A percentile compares a stretch with the other conserved stretches of the same genome.
phyloP scores from a whole-genome alignment of 495 filamentous ascomycete species.

The Apiosordaria backusii region DNA sequence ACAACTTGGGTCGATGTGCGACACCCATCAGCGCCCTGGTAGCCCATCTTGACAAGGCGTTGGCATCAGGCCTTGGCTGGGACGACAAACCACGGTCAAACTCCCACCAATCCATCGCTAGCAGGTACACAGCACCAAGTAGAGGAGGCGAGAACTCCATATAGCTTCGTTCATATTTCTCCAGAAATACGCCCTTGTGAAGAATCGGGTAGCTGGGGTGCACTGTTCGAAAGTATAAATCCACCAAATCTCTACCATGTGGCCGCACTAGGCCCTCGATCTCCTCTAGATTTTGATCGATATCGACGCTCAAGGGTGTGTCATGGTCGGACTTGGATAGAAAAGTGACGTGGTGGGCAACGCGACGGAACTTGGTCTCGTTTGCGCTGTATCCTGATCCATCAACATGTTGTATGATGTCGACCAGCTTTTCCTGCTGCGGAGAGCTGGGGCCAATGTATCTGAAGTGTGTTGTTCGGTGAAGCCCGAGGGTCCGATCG shows the following conservation, averaged over 20 bases:
- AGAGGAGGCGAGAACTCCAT: conserved; percentile 65
- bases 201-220: conserved; percentile 77
- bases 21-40: conserved; percentile 60
- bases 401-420: conserved; percentile 40
- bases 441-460: conserved; percentile 47
- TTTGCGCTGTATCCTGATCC: conserved; percentile 30
- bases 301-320: conserved; percentile 41
- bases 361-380: conserved; percentile 54
- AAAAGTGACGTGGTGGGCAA: conserved; percentile 64
- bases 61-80: conserved; percentile 57
- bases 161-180: conserved; percentile 61
- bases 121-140: conserved; percentile 70
- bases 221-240: conserved; percentile 69
- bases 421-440: conserved; percentile 52
- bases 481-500: conserved; percentile 42
- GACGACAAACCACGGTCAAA: conserved; percentile 51
- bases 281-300: conserved; percentile 54
- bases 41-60: conserved; percentile 63
- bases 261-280: conserved; percentile 67
- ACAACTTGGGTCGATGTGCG: conserved; percentile 65
- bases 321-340: conserved; percentile 52
- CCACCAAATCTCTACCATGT: conserved; percentile 64
- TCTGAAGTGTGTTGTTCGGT: conserved; percentile 40
- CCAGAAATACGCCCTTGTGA: conserved; percentile 68
- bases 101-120: conserved; percentile 71